Evolutionary conservation across 371 early-diverging fungal genomes (phyloP).

Genomic region (Apophysomyces elegans): DNA sequence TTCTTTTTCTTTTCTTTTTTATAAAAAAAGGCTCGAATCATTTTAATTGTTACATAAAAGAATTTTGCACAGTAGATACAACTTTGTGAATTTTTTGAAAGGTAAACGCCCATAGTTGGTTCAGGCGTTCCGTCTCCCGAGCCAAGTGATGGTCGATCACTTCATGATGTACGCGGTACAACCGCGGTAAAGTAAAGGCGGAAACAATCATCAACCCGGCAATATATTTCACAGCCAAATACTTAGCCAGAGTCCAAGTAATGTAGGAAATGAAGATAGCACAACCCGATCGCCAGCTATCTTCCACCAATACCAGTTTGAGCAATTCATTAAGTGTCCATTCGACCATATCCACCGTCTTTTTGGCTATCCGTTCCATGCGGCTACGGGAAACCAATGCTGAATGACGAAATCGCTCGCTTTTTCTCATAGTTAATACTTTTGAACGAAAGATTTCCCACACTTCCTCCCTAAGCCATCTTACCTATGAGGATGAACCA

Average conservation of each 20-base stretch:
- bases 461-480: not conserved
- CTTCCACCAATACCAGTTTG: constrained; percentile 12
- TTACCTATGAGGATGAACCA: constrained; percentile 16
- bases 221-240: constrained; percentile 3
- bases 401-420: not conserved
- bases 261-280: constrained; percentile 12
- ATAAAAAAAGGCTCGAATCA: too few species aligned
- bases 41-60: not conserved
- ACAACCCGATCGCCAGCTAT: constrained; percentile 10
- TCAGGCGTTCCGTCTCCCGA: not conserved
- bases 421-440: not conserved
- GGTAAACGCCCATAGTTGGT: not conserved
- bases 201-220: not conserved
- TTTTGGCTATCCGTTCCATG: not conserved
- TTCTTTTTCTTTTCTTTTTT: not conserved
- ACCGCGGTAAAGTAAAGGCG: constrained; percentile 4
- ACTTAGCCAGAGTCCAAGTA: constrained; percentile 11
- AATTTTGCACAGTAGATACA: not conserved
- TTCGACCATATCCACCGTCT: constrained; percentile 7
- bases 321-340: not conserved
- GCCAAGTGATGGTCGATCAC: not conserved
- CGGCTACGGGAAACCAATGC: constrained; percentile 6
- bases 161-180: constrained; percentile 9
- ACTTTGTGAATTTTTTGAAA: constrained; percentile 1
- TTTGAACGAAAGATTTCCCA: too few species aligned